A percentile compares a stretch with the other conserved stretches of the same genome.
phyloP scores from a whole-genome alignment of 2,329 filamentous ascomycete genomes.

The Zalaria obscura region DNA sequence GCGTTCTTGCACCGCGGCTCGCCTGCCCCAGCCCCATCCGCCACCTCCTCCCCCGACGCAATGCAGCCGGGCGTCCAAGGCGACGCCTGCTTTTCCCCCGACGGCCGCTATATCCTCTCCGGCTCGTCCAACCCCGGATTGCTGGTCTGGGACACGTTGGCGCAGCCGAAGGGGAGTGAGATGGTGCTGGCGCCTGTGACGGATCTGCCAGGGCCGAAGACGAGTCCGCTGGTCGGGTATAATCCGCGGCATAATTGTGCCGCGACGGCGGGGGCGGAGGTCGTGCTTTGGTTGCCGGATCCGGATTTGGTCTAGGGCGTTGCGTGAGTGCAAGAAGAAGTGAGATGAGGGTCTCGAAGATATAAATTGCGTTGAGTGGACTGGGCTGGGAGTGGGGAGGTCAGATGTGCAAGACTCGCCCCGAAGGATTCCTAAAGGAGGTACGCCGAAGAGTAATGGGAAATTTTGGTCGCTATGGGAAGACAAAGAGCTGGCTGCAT shows the following conservation, averaged over 20 bases:
- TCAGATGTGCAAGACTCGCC: too few species aligned
- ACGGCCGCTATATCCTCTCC: conserved; percentile 77
- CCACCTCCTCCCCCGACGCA: not conserved
- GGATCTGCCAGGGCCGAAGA: conserved; percentile 48
- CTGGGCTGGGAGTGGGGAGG: too few species aligned
- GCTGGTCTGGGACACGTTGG: conserved; percentile 71
- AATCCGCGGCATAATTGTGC: conserved; percentile 89
- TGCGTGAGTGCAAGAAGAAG: too few species aligned
- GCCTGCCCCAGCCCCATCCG: conserved; percentile 1
- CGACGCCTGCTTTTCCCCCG: conserved; percentile 78
- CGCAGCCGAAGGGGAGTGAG: conserved; percentile 39
- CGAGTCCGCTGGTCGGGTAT: conserved; percentile 64
- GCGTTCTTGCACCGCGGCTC: conserved; percentile 18
- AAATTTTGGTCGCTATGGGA: too few species aligned
- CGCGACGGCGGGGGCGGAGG: conserved; percentile 74
- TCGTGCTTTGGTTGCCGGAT: conserved; percentile 35
- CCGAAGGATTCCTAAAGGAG: too few species aligned
- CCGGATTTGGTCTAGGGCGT: conserved; percentile 20
- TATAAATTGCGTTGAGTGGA: too few species aligned
- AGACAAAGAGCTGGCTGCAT: not conserved
- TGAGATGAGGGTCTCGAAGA: too few species aligned
- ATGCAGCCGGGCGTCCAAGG: conserved; percentile 34
- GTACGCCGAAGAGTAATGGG: too few species aligned
- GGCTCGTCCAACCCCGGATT: conserved; percentile 59
- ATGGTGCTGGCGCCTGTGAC: conserved; percentile 47